These are phyloP conservation scores for Pyracantha coccinea DNA, from an alignment of 331 rosid species.

Conservation along the genomic window DNA sequence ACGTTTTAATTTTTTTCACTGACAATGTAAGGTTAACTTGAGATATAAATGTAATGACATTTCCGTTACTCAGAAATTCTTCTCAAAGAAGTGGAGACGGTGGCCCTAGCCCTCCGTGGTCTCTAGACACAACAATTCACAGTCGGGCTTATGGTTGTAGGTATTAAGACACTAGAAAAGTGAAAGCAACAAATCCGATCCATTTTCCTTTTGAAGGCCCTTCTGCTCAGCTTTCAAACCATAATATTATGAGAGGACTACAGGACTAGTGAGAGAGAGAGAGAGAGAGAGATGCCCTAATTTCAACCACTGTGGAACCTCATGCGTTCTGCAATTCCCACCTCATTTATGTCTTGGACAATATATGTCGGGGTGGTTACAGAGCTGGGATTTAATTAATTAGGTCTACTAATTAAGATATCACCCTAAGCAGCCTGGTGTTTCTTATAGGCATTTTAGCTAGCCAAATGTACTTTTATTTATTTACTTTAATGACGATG, in stretches of 20 bases:
- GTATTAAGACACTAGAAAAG: slow-evolving; percentile 36
- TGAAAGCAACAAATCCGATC: slow-evolving; percentile 35
- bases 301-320: slow-evolving; percentile 5
- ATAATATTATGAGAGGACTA: neutral
- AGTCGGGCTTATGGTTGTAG: neutral
- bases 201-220: slow-evolving; percentile 19
- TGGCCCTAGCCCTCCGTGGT: too few species aligned
- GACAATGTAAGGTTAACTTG: too few species aligned
- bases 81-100: too few species aligned
- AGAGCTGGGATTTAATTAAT: neutral
- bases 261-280: neutral
- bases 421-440: neutral
- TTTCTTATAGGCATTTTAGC: neutral
- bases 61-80: too few species aligned
- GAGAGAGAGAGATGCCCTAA: slow-evolving; percentile 7
- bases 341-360: neutral
- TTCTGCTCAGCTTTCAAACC: slow-evolving; percentile 3
- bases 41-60: too few species aligned
- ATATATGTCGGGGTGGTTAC: slow-evolving; percentile 1
- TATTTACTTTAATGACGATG: too few species aligned
- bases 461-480: too few species aligned
- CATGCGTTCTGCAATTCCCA: neutral
- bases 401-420: neutral
- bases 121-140: neutral
- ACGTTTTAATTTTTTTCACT: too few species aligned